Evolutionary conservation across 2,329 filamentous ascomycete genomes (phyloP), one percentile per base, ranked within the genome.

Genomic region (Pestalotiopsis sp.): DNA sequence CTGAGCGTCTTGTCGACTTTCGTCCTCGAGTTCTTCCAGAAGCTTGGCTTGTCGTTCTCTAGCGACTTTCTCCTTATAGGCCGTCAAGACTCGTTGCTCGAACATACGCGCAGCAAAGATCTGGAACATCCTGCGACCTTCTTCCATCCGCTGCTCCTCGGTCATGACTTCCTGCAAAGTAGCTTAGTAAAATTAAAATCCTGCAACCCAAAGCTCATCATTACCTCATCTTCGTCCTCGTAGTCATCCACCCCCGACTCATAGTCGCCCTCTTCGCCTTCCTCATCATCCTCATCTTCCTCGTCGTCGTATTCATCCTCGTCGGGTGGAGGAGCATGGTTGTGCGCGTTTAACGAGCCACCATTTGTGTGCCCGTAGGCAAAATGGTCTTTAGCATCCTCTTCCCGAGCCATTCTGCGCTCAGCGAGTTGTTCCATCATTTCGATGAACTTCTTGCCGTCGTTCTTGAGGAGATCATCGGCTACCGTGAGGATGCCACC

Each of bases 351-450:
- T 71, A 85, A 81, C 73, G 83, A 86, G 80, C 85, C 85, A 81
- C 87, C 90, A 81, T 92, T 91, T 71, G 79, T 80, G 76, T 88
- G 87, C 72, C 81, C 81, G 68, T 86, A 88, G 77, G 86, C 85
- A 77, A 90, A 85, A 74, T 88, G 85, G 73, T 89, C 86, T 71
- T 91, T 90, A 64, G 93, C 93, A 78, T 98, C 94, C 82, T 96
- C 95, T 84, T 98, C 95, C 74, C 96, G 92, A 78, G 95, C 93
- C 95, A 99, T 98, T 75, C 96, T 90, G 76, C 95, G 93, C 83
- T 99, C 96, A 49, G 96, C 96, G 75, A 99, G 88, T 83, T 98
- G 95, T 81, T 99, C 96, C 96, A 99, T 99, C 96, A 99, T 99
- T 80, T 99, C 96, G 81, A 99, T 99, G 84, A 99, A 99, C 78